A percentile compares a stretch with the other conserved stretches of the same genome.
Evolutionary conservation across 345 rosid species (phyloP).

Genomic region (Sapria himalayana): DNA sequence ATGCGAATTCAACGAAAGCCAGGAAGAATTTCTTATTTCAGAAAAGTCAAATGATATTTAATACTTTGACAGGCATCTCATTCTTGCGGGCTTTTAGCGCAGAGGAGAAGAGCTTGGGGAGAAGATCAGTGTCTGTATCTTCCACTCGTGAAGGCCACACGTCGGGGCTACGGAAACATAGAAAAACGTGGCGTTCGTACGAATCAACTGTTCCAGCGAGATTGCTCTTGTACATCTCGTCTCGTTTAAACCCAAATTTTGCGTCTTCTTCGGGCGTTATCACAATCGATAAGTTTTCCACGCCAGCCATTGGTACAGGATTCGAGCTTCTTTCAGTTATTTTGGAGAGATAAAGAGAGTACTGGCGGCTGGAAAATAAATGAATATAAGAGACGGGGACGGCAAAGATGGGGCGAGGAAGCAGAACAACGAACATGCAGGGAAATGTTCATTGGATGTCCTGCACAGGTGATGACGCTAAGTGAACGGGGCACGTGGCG

Average conservation of each 20-base stretch:
- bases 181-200: conserved; percentile 68
- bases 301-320: conserved; percentile 21
- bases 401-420: too few species aligned
- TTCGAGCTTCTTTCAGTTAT: not conserved
- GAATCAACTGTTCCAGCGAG: conserved; percentile 46
- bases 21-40: too few species aligned
- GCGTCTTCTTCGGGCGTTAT: conserved; percentile 28
- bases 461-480: too few species aligned
- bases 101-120: conserved; percentile 41
- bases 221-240: conserved; percentile 54
- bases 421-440: too few species aligned
- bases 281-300: conserved; percentile 14
- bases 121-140: conserved; percentile 27
- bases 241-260: conserved; percentile 52
- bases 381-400: too few species aligned
- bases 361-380: too few species aligned
- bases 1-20: not conserved
- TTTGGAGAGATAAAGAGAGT: too few species aligned
- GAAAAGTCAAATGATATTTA: too few species aligned
- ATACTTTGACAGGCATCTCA: conserved; percentile 39
- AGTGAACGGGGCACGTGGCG: too few species aligned
- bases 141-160: conserved; percentile 58
- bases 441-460: too few species aligned
- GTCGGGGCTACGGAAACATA: conserved; percentile 36
- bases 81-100: conserved; percentile 47